These are phyloP conservation scores for Xylariaceae sp. DNA, from an alignment of 2,329 filamentous ascomycete genomes.

Conservation along the genomic window DNA sequence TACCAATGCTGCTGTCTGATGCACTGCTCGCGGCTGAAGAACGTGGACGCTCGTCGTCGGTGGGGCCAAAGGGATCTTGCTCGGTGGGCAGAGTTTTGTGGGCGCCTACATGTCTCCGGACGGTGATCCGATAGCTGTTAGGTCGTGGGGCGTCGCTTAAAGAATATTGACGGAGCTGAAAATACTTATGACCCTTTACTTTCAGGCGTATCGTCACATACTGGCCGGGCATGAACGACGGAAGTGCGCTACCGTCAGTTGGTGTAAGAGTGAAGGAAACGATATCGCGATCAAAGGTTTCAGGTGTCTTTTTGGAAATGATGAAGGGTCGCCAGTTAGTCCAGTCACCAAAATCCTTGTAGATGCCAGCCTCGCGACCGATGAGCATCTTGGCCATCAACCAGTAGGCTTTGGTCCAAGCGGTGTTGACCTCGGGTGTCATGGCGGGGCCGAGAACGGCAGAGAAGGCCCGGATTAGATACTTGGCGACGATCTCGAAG, in stretches of 20 bases:
- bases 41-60: constrained; percentile 21
- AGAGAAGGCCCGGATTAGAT: constrained; percentile 64
- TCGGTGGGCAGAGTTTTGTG: constrained; percentile 28
- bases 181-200: constrained; percentile 53
- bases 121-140: constrained; percentile 65
- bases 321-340: constrained; percentile 63
- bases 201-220: constrained; percentile 63
- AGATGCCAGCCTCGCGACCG: constrained; percentile 59
- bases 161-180: constrained; percentile 69
- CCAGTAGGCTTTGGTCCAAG: constrained; percentile 70
- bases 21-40: constrained; percentile 31
- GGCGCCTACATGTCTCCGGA: constrained; percentile 62
- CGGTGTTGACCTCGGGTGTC: constrained; percentile 60
- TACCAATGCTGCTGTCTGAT: constrained; percentile 30
- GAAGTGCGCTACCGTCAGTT: constrained; percentile 56
- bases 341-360: constrained; percentile 60
- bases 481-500: constrained; percentile 66
- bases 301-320: constrained; percentile 60
- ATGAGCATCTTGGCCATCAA: constrained; percentile 71
- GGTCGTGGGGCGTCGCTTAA: constrained; percentile 61
- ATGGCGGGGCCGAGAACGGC: constrained; percentile 63
- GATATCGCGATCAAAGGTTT: constrained; percentile 57
- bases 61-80: constrained; percentile 2
- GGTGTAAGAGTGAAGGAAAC: constrained; percentile 68
- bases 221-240: constrained; percentile 64